Evolutionary conservation across 2,329 filamentous ascomycete genomes (phyloP), one percentile per base, ranked within the genome.

Genomic region (Aspergillus fumigatiaffinis): DNA sequence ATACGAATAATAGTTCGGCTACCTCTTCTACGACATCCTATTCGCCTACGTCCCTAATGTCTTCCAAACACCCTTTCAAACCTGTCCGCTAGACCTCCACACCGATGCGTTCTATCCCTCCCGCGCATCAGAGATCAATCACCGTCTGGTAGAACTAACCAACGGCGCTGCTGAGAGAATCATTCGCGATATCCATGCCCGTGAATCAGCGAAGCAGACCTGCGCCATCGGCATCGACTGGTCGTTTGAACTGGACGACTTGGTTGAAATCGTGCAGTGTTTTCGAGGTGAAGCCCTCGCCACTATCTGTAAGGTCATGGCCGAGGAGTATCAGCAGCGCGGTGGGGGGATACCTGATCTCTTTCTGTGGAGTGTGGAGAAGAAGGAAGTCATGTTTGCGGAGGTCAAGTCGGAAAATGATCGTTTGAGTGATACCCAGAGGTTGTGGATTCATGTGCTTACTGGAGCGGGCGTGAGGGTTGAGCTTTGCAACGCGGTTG

Each of bases 11-110:
- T 32, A 75, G 26, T 92, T 92, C 73, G 89, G 87, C 14, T 93
- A 94, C 69, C 84, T 99, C 20, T 96, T 97, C 78, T 94, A 88
- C 78, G 93, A 99, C 73, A 84, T 97, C 25, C 79, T 99, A 6
- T 97, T 97, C 75, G 81, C 91, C 26, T 96, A 96, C 73, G 84
- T 97, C 4, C 93, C 94, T 26, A 96, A 97, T 66, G 93, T 99
- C 55, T 99, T 99, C 73, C 93, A 97, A 72, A 99, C 94, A 5
- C 85, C 89, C 1, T 99, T 91, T 71, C 94, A 99, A 74, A 96
- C 91, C 0, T 96, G 91, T 68, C 94, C 94, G 1, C 78, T 99
- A 3, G 94, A 99, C 72, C 79, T 99, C 5, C 89, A 95, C 70
- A 96, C 92, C 0, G 94, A 99, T 71, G 87, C 89, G 2, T 99